A percentile compares a stretch with the other conserved stretches of the same genome.
Conservation (phyloP, 2,329 filamentous ascomycete genomes). For the Claviceps sp. region DNA sequence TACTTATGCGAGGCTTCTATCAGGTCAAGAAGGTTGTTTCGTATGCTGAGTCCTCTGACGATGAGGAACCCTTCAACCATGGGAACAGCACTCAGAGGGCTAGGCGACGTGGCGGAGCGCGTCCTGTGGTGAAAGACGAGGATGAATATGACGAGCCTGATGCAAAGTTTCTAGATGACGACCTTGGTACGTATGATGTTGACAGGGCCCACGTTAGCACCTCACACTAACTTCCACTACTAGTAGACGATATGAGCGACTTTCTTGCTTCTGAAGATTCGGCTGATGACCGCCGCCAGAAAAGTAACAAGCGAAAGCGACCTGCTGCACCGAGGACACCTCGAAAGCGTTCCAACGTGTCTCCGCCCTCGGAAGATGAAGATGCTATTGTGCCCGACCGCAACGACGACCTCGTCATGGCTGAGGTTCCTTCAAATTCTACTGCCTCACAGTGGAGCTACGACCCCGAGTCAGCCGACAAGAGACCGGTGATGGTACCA, state of each 20-base stretch:
- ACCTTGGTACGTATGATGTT: constrained; percentile 19
- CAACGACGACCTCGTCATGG: constrained; percentile 37
- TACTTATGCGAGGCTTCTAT: not conserved
- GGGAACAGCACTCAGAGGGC: constrained; percentile 24
- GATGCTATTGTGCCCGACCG: constrained; percentile 32
- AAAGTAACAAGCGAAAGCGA: constrained; percentile 66
- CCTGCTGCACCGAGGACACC: constrained; percentile 35
- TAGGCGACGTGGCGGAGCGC: constrained; percentile 30
- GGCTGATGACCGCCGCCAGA: constrained; percentile 42
- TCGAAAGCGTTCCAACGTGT: constrained; percentile 50
- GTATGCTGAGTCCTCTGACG: constrained; percentile 77
- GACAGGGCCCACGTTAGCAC: no score
- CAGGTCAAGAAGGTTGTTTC: constrained; percentile 48
- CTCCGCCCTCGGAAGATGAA: constrained; percentile 21
- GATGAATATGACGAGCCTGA: constrained; percentile 61
- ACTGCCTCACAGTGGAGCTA: constrained; percentile 74
- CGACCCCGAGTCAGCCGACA: constrained; percentile 33
- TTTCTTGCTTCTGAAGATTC: constrained; percentile 83
- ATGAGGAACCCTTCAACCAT: constrained; percentile 55
- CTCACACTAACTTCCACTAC: constrained; percentile 4
- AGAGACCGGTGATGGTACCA: constrained; percentile 22
- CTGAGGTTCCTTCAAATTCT: constrained; percentile 47
- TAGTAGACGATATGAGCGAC: constrained; percentile 59
- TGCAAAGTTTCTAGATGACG: constrained; percentile 33
- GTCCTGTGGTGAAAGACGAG: constrained; percentile 50